These are phyloP conservation scores for Krasilnikovozyma curviuscula DNA, from an alignment of 768 basidiomycete species.

Conservation along the genomic window DNA sequence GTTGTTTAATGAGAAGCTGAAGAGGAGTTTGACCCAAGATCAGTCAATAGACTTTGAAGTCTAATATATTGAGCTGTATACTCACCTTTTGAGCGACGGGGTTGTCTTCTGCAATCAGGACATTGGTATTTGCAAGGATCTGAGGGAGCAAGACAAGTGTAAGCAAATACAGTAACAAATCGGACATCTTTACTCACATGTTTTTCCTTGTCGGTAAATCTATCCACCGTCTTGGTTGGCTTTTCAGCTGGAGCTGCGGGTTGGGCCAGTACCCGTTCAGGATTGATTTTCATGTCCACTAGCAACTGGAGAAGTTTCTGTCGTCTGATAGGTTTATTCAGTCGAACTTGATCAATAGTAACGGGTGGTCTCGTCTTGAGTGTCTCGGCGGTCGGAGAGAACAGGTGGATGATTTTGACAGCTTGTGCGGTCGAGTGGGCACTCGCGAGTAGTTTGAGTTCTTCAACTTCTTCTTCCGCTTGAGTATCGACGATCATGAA, in stretches of 20 bases:
- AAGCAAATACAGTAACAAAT: background rate
- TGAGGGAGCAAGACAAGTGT: background rate
- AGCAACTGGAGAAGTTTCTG: background rate
- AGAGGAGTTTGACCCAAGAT: too few species aligned
- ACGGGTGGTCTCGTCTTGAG: slow-evolving; percentile 1
- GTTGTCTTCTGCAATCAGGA: too few species aligned
- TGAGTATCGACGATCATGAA: slow-evolving; percentile 52
- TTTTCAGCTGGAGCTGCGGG: background rate
- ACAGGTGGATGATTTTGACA: slow-evolving; percentile 50
- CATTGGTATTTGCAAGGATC: background rate
- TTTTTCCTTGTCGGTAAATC: background rate
- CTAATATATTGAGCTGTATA: too few species aligned
- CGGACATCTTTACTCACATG: background rate
- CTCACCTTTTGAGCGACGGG: slow-evolving; percentile 2
- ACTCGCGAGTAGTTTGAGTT: slow-evolving; percentile 36
- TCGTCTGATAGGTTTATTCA: background rate
- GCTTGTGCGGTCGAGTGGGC: slow-evolving; percentile 31
- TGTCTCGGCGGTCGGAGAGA: slow-evolving; percentile 41
- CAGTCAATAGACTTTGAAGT: too few species aligned
- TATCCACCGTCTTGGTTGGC: background rate
- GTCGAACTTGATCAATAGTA: background rate
- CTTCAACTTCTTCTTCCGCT: slow-evolving; percentile 39
- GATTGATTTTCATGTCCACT: background rate
- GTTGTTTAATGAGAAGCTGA: background rate
- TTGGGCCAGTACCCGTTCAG: background rate